phyloP scores from a whole-genome alignment of 805 yeast genomes.

The Deakozyma indianensis region DNA sequence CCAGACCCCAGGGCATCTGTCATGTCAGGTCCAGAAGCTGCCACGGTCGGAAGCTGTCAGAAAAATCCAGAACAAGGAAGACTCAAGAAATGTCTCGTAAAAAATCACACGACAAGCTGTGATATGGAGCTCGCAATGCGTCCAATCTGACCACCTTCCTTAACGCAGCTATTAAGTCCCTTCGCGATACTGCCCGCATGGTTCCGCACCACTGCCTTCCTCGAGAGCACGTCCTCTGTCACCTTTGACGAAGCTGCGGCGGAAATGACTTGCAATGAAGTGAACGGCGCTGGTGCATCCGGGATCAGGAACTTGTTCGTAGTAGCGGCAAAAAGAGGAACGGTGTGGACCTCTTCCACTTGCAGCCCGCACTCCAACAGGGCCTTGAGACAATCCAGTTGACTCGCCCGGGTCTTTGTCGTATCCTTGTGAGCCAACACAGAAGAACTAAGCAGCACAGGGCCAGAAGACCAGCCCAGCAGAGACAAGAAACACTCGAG shows the following conservation, averaged over 20 bases:
- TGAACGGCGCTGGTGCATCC: constrained; percentile 44
- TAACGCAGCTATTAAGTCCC: constrained; percentile 36
- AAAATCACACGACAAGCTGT: too few species aligned
- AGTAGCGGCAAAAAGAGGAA: constrained; percentile 29
- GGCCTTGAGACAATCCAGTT: constrained; percentile 10
- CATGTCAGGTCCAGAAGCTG: too few species aligned
- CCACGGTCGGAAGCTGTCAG: too few species aligned
- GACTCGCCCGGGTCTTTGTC: constrained; percentile 12
- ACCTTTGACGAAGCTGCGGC: constrained; percentile 30
- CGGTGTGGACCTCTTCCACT: constrained; percentile 3
- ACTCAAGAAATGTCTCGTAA: too few species aligned
- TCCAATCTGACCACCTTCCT: constrained; percentile 66
- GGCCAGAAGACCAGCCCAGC: constrained; percentile 44
- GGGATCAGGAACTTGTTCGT: constrained; percentile 42
- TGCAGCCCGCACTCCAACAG: constrained; percentile 10
- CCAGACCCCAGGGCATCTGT: too few species aligned
- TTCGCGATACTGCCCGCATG: constrained; percentile 33
- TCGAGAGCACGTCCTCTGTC: constrained; percentile 47
- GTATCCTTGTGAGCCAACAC: constrained; percentile 12
- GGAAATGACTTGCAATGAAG: constrained; percentile 45
- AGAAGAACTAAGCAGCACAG: constrained; percentile 10
- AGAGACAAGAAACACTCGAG: constrained; percentile 53
- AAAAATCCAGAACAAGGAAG: too few species aligned
- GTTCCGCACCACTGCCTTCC: constrained; percentile 38
- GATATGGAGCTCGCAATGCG: constrained; percentile 25